Evolutionary conservation across 768 basidiomycete species (phyloP).

Genomic region (Boletus rex-veris): DNA sequence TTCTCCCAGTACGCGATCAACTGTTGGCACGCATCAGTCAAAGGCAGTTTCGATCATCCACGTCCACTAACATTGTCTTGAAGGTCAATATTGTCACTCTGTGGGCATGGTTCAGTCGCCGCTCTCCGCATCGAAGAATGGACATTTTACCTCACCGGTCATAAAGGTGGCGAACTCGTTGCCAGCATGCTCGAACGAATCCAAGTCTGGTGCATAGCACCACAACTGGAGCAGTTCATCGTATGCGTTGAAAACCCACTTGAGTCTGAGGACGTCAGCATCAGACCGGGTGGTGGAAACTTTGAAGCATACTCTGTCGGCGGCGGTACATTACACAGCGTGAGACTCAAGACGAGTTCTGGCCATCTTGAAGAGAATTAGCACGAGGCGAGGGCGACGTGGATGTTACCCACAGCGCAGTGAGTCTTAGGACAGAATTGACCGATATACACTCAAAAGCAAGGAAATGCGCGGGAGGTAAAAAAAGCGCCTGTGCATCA

Average conservation of each 20-base stretch:
- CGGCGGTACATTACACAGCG: conserved; percentile 64
- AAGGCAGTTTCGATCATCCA: background rate
- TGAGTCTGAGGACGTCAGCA: conserved; percentile 40
- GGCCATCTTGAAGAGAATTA: conserved; percentile 52
- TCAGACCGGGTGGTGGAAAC: background rate
- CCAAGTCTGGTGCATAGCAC: conserved; percentile 63
- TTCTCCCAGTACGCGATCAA: conserved; percentile 64
- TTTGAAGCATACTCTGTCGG: conserved; percentile 55
- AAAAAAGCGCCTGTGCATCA: conserved; percentile 47
- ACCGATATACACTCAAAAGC: conserved; percentile 61
- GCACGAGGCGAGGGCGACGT: background rate
- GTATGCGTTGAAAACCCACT: conserved; percentile 57
- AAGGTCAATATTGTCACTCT: conserved; percentile 45
- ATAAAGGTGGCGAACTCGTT: conserved; percentile 56
- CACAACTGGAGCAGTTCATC: conserved; percentile 61
- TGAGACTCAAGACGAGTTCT: conserved; percentile 64
- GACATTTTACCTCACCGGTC: conserved; percentile 50
- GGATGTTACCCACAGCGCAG: conserved; percentile 50
- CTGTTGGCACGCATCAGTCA: conserved; percentile 35
- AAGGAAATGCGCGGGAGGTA: conserved; percentile 69
- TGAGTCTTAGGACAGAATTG: conserved; percentile 59
- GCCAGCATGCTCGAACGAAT: conserved; percentile 62
- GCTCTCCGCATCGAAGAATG: background rate
- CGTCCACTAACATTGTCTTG: conserved; percentile 55
- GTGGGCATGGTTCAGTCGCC: background rate